These are phyloP conservation scores for Penicillium riverlandense DNA, from an alignment of 495 filamentous ascomycete genomes.

Conservation along the genomic window DNA sequence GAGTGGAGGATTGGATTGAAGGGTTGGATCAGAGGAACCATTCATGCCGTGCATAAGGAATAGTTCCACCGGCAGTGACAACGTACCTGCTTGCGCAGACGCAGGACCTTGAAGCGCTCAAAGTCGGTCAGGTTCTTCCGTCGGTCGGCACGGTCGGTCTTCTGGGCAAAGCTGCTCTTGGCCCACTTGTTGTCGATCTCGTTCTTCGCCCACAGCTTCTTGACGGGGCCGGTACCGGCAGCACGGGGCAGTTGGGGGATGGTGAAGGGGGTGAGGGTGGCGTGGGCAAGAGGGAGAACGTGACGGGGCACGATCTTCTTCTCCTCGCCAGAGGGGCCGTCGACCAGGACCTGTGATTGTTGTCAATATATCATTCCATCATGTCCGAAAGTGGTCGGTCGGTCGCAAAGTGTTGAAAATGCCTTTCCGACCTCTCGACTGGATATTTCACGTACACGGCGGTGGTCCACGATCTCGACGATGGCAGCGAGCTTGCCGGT, in stretches of 20 bases:
- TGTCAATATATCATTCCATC: constrained; percentile 22
- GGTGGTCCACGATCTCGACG: constrained; percentile 99
- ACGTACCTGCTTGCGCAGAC: constrained; percentile 91
- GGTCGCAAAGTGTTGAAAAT: no score
- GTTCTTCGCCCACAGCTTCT: constrained; percentile 76
- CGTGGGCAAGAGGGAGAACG: constrained; percentile 65
- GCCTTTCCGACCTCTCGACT: background rate
- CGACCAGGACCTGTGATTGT: constrained; percentile 73
- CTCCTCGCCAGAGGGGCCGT: constrained; percentile 77
- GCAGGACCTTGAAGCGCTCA: constrained; percentile 98
- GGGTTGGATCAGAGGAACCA: background rate
- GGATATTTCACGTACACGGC: constrained; percentile 71
- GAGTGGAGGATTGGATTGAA: no score
- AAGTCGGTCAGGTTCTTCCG: constrained; percentile 92
- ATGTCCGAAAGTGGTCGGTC: constrained; percentile 1
- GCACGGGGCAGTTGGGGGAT: constrained; percentile 83
- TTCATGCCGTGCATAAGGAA: background rate
- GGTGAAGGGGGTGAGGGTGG: constrained; percentile 85
- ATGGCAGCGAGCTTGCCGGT: constrained; percentile 82
- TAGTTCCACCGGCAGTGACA: no score
- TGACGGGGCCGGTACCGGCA: constrained; percentile 73
- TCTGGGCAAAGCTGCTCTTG: constrained; percentile 84
- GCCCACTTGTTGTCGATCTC: constrained; percentile 88
- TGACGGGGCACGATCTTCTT: constrained; percentile 76
- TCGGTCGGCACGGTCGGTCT: constrained; percentile 71